A percentile compares a stretch with the other conserved stretches of the same genome.
phyloP scores from a whole-genome alignment of 345 rosid genomes.

The Passiflora organensis region DNA sequence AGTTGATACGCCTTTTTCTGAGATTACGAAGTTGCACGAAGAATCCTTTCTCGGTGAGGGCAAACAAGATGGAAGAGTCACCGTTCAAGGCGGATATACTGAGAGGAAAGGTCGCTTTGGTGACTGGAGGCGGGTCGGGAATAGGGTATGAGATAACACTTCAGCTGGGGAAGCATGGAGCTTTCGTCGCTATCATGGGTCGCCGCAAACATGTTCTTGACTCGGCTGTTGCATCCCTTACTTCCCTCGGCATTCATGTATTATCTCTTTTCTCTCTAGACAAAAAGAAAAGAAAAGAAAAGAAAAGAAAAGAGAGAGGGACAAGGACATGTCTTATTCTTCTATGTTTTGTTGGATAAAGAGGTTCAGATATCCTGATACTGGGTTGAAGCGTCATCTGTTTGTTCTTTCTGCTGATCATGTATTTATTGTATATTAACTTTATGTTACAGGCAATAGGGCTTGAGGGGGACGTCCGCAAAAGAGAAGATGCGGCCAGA shows the following conservation, averaged over 20 bases:
- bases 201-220: constrained; percentile 34
- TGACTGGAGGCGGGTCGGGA: constrained; percentile 51
- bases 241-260: constrained; percentile 31
- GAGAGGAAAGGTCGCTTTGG: constrained; percentile 43
- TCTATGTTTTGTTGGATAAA: too few species aligned
- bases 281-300: too few species aligned
- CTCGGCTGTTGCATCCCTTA: constrained; percentile 37
- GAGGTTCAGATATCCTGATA: too few species aligned
- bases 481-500: constrained; percentile 35
- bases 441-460: constrained; percentile 30
- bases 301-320: too few species aligned
- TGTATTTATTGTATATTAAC: too few species aligned
- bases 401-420: too few species aligned
- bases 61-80: constrained; percentile 25
- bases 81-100: constrained; percentile 42
- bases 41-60: too few species aligned
- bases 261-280: too few species aligned
- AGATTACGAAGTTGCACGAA: too few species aligned
- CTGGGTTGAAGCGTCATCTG: too few species aligned
- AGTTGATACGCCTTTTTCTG: too few species aligned
- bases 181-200: constrained; percentile 48
- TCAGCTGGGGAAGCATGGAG: constrained; percentile 47
- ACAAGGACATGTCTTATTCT: too few species aligned
- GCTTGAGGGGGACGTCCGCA: constrained; percentile 47
- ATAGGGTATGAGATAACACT: constrained; percentile 43